These are phyloP conservation scores for Pseudonitzschia pungens DNA, from an alignment of 108 stramenopile species.

Conservation along the genomic window DNA sequence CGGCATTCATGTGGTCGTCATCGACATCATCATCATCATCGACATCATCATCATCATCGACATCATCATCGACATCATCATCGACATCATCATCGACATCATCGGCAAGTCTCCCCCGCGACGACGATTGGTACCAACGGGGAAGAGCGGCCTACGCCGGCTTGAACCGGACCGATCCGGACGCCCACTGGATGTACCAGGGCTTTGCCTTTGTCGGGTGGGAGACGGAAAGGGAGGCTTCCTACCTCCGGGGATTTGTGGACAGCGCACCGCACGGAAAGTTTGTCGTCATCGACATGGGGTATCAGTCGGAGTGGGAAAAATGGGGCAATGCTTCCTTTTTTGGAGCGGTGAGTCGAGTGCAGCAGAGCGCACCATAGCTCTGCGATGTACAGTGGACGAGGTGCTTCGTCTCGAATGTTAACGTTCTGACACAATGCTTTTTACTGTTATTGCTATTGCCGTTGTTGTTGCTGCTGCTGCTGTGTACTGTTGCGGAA, in stretches of 20 bases:
- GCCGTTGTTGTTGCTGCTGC: too few species aligned
- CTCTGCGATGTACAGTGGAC: too few species aligned
- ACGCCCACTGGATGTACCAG: conserved; percentile 52
- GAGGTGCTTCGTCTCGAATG: too few species aligned
- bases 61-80: too few species aligned
- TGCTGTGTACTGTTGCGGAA: too few species aligned
- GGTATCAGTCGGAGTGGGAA: conserved; percentile 35
- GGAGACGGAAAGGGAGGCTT: conserved; percentile 31
- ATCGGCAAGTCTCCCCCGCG: conserved; percentile 10
- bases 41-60: too few species aligned
- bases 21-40: too few species aligned
- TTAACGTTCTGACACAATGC: too few species aligned
- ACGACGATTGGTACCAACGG: conserved; percentile 33
- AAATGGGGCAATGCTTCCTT: conserved; percentile 44
- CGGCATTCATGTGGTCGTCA: too few species aligned
- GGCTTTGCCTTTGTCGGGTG: conserved; percentile 52
- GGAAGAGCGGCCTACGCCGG: conserved; percentile 39
- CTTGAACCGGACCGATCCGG: conserved; percentile 42
- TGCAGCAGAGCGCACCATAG: too few species aligned
- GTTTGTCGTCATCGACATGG: conserved; percentile 54
- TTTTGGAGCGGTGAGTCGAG: conserved; percentile 34
- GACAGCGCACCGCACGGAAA: conserved; percentile 36
- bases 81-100: too few species aligned
- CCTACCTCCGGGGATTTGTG: conserved; percentile 42
- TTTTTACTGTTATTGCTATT: too few species aligned